Conservation (phyloP, 139 green algal species). For the Chlamydomonas applanata region DNA sequence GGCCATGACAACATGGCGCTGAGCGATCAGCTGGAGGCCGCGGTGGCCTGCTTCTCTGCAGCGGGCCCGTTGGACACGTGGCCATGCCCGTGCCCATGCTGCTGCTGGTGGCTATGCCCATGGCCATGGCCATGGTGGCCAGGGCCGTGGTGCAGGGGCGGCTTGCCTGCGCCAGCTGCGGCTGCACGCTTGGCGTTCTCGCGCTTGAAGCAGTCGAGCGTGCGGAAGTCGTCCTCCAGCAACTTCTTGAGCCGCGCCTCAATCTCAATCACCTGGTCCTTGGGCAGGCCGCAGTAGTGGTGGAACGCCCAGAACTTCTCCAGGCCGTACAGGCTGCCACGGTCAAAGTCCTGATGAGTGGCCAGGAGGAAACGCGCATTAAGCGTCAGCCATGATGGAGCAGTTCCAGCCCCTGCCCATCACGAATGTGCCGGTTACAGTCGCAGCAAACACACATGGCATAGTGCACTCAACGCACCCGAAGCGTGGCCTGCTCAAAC, state of each 20-base stretch:
- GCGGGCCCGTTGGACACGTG: too few species aligned
- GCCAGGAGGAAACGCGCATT: neutral
- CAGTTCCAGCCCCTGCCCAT: too few species aligned
- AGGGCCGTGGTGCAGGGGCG: neutral
- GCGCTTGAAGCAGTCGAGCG: constrained; percentile 15
- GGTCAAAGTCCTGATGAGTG: constrained; percentile 63
- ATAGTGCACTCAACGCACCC: constrained; percentile 20
- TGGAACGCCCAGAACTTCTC: constrained; percentile 98
- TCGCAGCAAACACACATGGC: neutral
- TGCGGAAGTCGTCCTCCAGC: constrained; percentile 65
- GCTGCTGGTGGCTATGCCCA: too few species aligned
- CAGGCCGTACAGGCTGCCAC: constrained; percentile 88
- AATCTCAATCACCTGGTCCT: constrained; percentile 46
- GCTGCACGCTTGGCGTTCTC: constrained; percentile 17
- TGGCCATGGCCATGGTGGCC: neutral
- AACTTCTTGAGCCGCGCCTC: constrained; percentile 68
- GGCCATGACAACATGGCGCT: too few species aligned
- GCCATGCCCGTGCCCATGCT: too few species aligned
- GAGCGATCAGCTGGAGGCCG: too few species aligned
- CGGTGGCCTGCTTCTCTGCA: too few species aligned
- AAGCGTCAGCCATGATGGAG: too few species aligned
- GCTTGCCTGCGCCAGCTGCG: constrained; percentile 7
- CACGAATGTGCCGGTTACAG: too few species aligned
- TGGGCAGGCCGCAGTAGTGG: constrained; percentile 84
- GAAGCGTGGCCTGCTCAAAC: constrained; percentile 85